phyloP scores from a whole-genome alignment of 495 filamentous ascomycete species.

The Podospora fimiseda region DNA sequence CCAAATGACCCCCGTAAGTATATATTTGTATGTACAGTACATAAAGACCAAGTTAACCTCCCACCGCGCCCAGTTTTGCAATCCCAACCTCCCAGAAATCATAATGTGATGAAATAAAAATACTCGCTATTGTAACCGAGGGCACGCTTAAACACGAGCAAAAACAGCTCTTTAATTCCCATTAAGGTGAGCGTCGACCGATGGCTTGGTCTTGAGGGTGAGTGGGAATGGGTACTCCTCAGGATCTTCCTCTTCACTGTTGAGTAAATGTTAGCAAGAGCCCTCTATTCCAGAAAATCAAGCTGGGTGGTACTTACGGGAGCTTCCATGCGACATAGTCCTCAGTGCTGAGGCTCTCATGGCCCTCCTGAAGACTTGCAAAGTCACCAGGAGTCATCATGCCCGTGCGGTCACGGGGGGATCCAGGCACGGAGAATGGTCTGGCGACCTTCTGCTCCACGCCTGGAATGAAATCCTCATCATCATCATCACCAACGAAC shows the following conservation, averaged over 20 bases:
- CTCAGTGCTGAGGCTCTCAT: slow-evolving; percentile 89
- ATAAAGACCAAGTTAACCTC: too few species aligned
- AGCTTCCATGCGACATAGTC: slow-evolving; percentile 98
- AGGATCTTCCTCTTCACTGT: slow-evolving; percentile 87
- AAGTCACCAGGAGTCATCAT: slow-evolving; percentile 99
- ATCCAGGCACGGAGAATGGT: slow-evolving; percentile 88
- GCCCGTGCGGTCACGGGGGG: slow-evolving; percentile 79
- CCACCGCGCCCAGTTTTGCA: too few species aligned
- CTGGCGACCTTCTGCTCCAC: slow-evolving; percentile 89
- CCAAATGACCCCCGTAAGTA: too few species aligned
- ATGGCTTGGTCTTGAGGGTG: slow-evolving; percentile 56
- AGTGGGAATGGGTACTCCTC: slow-evolving; percentile 93
- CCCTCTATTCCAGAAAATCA: background rate
- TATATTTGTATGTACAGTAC: too few species aligned
- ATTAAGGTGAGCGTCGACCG: slow-evolving; percentile 36
- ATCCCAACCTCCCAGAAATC: too few species aligned
- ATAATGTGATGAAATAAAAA: too few species aligned
- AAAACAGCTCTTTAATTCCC: slow-evolving; percentile 27
- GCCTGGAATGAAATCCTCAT: slow-evolving; percentile 78
- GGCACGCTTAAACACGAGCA: background rate
- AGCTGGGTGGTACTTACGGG: slow-evolving; percentile 64
- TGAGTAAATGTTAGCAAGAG: slow-evolving; percentile 10
- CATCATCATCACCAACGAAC: slow-evolving; percentile 67
- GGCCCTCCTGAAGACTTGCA: slow-evolving; percentile 87
- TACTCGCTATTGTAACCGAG: background rate